A percentile compares a stretch with the other conserved stretches of the same genome.
These are phyloP conservation scores for Cercospora citrullina DNA, from an alignment of 2,329 filamentous ascomycete genomes.

Conservation along the genomic window DNA sequence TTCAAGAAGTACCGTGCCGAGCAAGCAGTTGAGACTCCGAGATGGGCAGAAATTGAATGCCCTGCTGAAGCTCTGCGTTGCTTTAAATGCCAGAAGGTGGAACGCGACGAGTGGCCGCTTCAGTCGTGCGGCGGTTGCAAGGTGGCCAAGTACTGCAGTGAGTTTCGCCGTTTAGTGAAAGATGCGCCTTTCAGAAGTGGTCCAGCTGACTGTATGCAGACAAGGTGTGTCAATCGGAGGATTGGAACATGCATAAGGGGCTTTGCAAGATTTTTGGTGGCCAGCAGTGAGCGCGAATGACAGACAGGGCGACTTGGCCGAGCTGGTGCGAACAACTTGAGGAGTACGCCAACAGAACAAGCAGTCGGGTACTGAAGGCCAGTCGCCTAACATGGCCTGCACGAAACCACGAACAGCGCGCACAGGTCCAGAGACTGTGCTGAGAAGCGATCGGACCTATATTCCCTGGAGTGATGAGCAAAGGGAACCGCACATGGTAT, in stretches of 20 bases:
- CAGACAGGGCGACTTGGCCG: not conserved
- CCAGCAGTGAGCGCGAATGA: not conserved
- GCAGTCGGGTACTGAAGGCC: not conserved
- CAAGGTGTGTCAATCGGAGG: conserved; percentile 3
- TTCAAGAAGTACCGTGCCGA: conserved; percentile 1
- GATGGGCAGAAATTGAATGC: not conserved
- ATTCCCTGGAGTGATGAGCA: not conserved
- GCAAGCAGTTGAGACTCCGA: not conserved
- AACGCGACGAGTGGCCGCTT: not conserved
- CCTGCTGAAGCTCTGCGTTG: not conserved
- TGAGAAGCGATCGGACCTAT: not conserved
- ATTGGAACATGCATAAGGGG: conserved; percentile 8
- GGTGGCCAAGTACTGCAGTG: conserved; percentile 2
- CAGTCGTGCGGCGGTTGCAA: conserved; percentile 4
- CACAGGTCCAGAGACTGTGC: not conserved
- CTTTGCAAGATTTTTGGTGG: not conserved
- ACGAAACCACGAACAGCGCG: not conserved
- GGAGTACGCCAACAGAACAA: not conserved
- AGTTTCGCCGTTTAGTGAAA: not conserved
- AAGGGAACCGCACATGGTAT: not conserved
- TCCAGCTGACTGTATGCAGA: not conserved
- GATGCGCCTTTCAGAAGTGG: not conserved
- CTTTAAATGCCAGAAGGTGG: not conserved
- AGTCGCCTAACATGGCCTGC: not conserved
- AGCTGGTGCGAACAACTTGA: not conserved